phyloP scores from a whole-genome alignment of 108 stramenopile species.

The Stephanodiscus minutulus region DNA sequence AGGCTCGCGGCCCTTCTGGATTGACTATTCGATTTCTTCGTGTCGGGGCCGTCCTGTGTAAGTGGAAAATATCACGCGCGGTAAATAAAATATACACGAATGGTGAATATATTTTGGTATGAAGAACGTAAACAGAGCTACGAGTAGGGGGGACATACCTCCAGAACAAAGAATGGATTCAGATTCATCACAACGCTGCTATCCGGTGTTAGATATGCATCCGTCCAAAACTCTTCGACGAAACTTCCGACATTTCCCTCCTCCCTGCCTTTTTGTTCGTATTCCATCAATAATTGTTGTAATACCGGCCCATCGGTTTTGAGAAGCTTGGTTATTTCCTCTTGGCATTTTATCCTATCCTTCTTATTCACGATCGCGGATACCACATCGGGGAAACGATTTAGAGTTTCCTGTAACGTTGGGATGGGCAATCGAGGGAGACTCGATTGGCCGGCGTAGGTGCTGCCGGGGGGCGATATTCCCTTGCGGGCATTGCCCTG shows the following conservation, averaged over 20 bases:
- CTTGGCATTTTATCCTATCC: neutral
- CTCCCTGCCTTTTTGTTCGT: slow-evolving; percentile 58
- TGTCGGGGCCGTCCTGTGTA: slow-evolving; percentile 71
- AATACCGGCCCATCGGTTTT: slow-evolving; percentile 62
- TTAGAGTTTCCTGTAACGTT: slow-evolving; percentile 70
- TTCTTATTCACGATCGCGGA: slow-evolving; percentile 53
- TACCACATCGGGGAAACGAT: slow-evolving; percentile 56
- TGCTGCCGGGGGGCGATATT: slow-evolving; percentile 12
- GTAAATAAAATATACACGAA: neutral
- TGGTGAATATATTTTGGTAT: neutral
- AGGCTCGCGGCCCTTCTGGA: slow-evolving; percentile 72
- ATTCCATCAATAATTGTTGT: slow-evolving; percentile 72
- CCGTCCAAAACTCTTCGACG: slow-evolving; percentile 90
- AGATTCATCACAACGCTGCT: slow-evolving; percentile 79
- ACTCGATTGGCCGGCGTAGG: slow-evolving; percentile 54
- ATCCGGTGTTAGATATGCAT: slow-evolving; percentile 86
- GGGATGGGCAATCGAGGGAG: slow-evolving; percentile 82
- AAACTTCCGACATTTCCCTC: slow-evolving; percentile 65
- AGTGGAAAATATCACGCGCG: neutral
- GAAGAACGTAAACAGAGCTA: neutral
- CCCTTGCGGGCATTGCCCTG: neutral
- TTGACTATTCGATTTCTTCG: slow-evolving; percentile 70
- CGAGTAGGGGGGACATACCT: slow-evolving; percentile 24
- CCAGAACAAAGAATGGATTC: slow-evolving; percentile 88
- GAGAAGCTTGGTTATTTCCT: slow-evolving; percentile 47